phyloP scores from a whole-genome alignment of 179 eudicot species.

The Heliamphora pulchella region DNA sequence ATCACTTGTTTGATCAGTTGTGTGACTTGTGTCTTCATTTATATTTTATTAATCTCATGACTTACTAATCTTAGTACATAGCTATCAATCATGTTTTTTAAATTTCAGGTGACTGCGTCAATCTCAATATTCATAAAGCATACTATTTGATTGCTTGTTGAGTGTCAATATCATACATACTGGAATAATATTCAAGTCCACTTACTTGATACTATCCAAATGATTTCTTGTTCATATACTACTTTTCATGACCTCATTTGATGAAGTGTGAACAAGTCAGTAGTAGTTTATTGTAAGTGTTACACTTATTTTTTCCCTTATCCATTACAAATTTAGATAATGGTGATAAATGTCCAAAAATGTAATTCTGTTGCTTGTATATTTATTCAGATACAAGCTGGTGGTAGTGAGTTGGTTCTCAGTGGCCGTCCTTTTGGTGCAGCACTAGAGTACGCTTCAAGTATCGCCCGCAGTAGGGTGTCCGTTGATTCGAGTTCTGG shows the following conservation, averaged over 20 bases:
- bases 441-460: constrained; percentile 42
- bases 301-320: background rate
- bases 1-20: background rate
- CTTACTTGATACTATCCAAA: background rate
- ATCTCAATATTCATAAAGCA: background rate
- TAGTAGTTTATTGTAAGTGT: background rate
- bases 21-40: background rate
- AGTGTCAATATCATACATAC: background rate
- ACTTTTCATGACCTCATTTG: background rate
- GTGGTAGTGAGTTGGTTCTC: constrained; percentile 31
- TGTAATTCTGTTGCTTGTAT: constrained; percentile 11
- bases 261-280: constrained; percentile 3
- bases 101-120: background rate
- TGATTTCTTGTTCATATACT: background rate
- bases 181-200: background rate
- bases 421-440: constrained; percentile 36
- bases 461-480: constrained; percentile 37
- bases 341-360: background rate
- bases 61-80: background rate
- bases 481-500: constrained; percentile 39
- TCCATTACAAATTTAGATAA: background rate
- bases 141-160: constrained; percentile 6
- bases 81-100: background rate
- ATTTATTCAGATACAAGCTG: constrained; percentile 37
- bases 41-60: background rate